Base-by-base conservation (phyloP, 2,329 filamentous ascomycete genomes). In the Coniella lustricola region DNA sequence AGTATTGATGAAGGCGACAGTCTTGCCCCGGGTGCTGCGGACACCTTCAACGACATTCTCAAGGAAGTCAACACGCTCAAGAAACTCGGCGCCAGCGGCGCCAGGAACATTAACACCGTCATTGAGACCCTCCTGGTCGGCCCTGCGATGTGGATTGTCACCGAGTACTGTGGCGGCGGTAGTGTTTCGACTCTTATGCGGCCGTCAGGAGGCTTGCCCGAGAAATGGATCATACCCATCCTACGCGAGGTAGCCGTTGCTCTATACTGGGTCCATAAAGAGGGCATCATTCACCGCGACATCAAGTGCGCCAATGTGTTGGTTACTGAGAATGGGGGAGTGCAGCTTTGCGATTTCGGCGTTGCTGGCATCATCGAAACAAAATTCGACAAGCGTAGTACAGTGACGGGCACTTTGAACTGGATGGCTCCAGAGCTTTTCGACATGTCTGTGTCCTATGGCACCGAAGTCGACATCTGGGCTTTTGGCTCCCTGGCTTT, bases 371-470 rank as follows among this genome's bases (percentile, higher is more conserved):
- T 88, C 42, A 79, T 90, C 47, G 85, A 90, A 62, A 84, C 76
- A 39, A 84, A 86, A 57, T 76, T 82, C 47, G 82, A 86, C 59
- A 93, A 93, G 67, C 74, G 87, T 47, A 84, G 83, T 7, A 91
- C 87, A 1, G 84, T 91, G 44, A 85, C 91, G 46, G 87, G 87
- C 21, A 93, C 87, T 0, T 82, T 84, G 8, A 82, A 90, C 64
- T 93, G 87, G 85, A 90, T 93, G 87, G 85, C 88, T 0, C 86
- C 85, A 0, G 88, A 93, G 59, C 73, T 91, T 13, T 83, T 86
- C 56, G 79, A 84, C 49, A 73, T 77, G 40, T 71, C 76, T 8
- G 73, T 76, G 9, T 79, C 81, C 10, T 85, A 86, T 61, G 83
- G 83, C 51, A 84, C 81, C 8, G 82, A 85, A 58, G 81, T 85